Conservation (phyloP, 2,329 filamentous ascomycete species). For the Neobulgaria alba region DNA sequence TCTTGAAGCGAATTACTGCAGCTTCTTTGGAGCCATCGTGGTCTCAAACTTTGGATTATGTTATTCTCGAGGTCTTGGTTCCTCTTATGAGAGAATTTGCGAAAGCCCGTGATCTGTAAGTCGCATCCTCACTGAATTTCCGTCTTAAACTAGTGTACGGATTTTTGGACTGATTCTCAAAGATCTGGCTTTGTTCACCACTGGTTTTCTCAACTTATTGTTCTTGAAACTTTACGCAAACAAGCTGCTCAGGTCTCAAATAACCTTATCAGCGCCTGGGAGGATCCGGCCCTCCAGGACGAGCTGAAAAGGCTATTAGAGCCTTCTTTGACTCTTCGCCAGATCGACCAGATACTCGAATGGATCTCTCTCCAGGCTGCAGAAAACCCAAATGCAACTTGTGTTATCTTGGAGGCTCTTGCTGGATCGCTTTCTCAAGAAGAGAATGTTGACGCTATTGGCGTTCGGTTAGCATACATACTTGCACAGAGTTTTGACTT, state of each 20-base stretch:
- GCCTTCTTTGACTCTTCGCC: constrained; percentile 30
- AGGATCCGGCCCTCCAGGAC: constrained; percentile 22
- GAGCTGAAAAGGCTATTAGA: constrained; percentile 29
- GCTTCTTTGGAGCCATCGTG: constrained; percentile 15
- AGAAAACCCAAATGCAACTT: constrained; percentile 21
- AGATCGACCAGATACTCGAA: constrained; percentile 31
- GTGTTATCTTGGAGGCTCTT: constrained; percentile 33
- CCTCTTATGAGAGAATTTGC: constrained; percentile 35
- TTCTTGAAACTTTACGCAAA: constrained; percentile 21
- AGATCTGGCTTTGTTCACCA: constrained; percentile 30
- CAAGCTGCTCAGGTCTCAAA: not conserved
- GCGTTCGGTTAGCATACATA: constrained; percentile 29
- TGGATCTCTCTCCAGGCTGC: constrained; percentile 25
- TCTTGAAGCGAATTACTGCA: constrained; percentile 29
- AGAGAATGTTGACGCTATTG: constrained; percentile 26
- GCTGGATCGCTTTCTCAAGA: constrained; percentile 31
- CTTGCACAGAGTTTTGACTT: constrained; percentile 21
- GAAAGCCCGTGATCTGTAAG: constrained; percentile 31
- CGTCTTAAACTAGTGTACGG: no score
- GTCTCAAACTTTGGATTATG: constrained; percentile 17
- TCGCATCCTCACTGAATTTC: not conserved
- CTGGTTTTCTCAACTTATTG: constrained; percentile 30
- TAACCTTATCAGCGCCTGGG: constrained; percentile 24
- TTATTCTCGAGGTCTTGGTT: constrained; percentile 30
- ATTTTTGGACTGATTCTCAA: no score